phyloP scores from a whole-genome alignment of 2,329 filamentous ascomycete genomes.

The Neonectria magnoliae region DNA sequence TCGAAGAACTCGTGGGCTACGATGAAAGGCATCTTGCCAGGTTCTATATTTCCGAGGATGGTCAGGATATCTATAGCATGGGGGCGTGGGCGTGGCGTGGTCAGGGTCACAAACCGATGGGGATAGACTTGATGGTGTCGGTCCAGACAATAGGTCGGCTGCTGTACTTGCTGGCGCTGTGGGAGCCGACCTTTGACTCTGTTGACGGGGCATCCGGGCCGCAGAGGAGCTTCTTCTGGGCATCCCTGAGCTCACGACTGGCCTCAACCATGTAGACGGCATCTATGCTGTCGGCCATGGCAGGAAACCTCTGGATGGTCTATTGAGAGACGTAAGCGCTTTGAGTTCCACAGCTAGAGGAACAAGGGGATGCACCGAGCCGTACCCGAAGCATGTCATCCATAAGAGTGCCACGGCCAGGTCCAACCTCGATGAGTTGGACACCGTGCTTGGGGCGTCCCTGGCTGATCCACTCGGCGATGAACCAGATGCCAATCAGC shows the following conservation, averaged over 20 bases:
- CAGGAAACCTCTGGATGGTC: conserved; percentile 86
- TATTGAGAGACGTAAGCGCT: conserved; percentile 47
- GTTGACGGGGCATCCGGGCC: conserved; percentile 73
- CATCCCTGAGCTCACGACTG: conserved; percentile 78
- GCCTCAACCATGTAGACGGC: conserved; percentile 95
- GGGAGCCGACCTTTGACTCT: conserved; percentile 77
- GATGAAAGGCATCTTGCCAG: conserved; percentile 85
- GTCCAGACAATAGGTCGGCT: conserved; percentile 86
- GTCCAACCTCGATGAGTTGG: conserved; percentile 92
- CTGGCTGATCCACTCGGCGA: conserved; percentile 96
- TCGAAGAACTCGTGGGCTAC: conserved; percentile 99
- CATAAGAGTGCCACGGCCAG: conserved; percentile 95
- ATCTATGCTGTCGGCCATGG: conserved; percentile 79
- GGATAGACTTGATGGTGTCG: conserved; percentile 86
- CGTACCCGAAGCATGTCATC: conserved; percentile 90
- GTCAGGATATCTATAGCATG: conserved; percentile 3
- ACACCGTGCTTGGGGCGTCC: conserved; percentile 78
- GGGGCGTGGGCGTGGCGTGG: neutral
- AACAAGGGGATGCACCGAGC: neutral
- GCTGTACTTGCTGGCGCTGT: conserved; percentile 79
- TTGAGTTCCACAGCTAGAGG: neutral
- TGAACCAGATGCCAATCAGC: conserved; percentile 91
- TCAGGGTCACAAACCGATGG: conserved; percentile 62
- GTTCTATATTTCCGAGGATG: conserved; percentile 52
- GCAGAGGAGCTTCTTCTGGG: conserved; percentile 86